Base-by-base conservation (phyloP, 768 basidiomycete species). In the Tricholoma terreum region DNA sequence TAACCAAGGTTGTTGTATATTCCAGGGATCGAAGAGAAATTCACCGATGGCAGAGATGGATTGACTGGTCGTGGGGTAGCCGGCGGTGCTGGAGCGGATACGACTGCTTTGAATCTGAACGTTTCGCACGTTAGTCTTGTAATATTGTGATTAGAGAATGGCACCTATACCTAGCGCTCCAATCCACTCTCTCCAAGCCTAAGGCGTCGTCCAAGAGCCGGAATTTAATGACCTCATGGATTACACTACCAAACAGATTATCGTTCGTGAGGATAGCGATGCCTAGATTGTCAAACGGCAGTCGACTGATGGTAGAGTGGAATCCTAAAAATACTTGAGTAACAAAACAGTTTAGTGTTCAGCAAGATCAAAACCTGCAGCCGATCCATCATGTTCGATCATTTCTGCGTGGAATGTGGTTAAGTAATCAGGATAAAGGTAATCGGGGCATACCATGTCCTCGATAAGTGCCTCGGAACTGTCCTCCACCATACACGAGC, bases 211-310 rank as follows among this genome's bases (percentile, higher is more conserved):
- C 71, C 1, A 71, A 52, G 30, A 71, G 46, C 6, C 61, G 60
- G 31, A 58, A 67, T 50, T 67, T 68, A 34, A 71, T 65, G 8
- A 65, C 53, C 14, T 61, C 56, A 1, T 42, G 35, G 30, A 69
- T 61, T 10, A 49, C 10, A n/a, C 10, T 33, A 11, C 69, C 71
- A n/a, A 64, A 63, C 8, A 55, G 36, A 15, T 62, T 54, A 34
- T 71, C 71, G 34, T 71, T 72, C 27, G 61, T 63, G 19, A 71
- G 61, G 27, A 72, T 66, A 12, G 70, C 60, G 27, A 72, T 61
- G 1, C 71, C 71, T 10, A 72, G 35, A 35, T 62, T 62, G n/a
- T 63, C 60, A 21, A 40, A 46, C 4, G 70, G 70, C 4, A 70
- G 50, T 10, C 70, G 64, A 9, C 59, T 65, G 8, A 71, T 56